Conservation (phyloP, 768 basidiomycete species). For the Mycena alexandri region DNA sequence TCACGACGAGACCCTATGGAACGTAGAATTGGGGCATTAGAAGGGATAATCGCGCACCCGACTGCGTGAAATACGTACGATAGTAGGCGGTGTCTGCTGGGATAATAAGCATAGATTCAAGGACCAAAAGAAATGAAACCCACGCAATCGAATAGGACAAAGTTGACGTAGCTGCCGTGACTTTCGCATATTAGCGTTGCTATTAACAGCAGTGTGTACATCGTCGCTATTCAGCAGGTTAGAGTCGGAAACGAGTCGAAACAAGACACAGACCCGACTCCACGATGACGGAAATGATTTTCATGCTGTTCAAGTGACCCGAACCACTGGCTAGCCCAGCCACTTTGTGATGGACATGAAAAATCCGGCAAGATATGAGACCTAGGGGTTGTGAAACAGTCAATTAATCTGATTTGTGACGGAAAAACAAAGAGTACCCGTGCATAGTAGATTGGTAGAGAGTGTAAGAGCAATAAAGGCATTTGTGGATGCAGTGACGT, state of each 20-base stretch:
- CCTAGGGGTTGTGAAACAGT: background rate
- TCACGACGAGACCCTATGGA: slow-evolving; percentile 6
- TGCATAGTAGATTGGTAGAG: slow-evolving; percentile 16
- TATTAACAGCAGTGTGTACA: slow-evolving; percentile 1
- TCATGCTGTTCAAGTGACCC: background rate
- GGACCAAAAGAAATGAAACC: background rate
- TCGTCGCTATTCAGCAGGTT: background rate
- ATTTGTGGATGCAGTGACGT: background rate
- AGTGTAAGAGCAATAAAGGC: slow-evolving; percentile 9
- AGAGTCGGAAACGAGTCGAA: background rate
- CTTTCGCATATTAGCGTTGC: background rate
- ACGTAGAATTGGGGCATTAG: background rate
- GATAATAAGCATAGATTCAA: background rate
- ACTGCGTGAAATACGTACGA: background rate
- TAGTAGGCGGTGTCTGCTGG: background rate
- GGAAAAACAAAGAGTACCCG: background rate
- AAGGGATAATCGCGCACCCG: background rate
- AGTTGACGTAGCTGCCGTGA: background rate
- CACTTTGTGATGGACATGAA: background rate
- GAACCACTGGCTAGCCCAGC: background rate
- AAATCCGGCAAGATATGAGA: slow-evolving; percentile 11
- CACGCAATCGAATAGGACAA: slow-evolving; percentile 8
- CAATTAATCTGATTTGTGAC: background rate
- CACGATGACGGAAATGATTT: slow-evolving; percentile 7
- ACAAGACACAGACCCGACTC: slow-evolving; percentile 12